Conservation (phyloP, 805 yeast genomes). For the Danielia oregonensis region DNA sequence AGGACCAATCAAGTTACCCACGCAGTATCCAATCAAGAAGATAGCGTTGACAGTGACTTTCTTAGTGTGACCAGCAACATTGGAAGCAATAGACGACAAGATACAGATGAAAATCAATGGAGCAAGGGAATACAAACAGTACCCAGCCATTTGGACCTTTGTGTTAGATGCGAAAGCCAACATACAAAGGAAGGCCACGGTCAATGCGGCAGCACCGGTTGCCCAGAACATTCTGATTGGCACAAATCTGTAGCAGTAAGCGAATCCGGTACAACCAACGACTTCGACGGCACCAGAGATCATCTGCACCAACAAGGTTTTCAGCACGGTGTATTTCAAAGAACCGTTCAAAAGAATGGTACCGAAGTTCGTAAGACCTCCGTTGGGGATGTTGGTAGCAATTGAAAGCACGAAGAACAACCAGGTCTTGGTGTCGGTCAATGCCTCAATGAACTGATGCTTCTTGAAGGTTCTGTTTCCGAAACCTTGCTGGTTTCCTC, state of each 20-base stretch:
- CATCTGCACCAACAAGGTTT: slow-evolving; percentile 42
- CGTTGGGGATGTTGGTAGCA: slow-evolving; percentile 24
- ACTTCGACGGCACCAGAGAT: slow-evolving; percentile 48
- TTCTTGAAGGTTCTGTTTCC: slow-evolving; percentile 53
- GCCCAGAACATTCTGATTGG: slow-evolving; percentile 30
- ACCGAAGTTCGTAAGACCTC: slow-evolving; percentile 38
- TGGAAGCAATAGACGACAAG: slow-evolving; percentile 39
- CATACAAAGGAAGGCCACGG: slow-evolving; percentile 29
- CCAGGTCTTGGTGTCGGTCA: slow-evolving; percentile 49
- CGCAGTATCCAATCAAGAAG: slow-evolving; percentile 46
- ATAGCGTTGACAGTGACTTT: slow-evolving; percentile 45
- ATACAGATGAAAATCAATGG: slow-evolving; percentile 31
- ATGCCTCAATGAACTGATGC: slow-evolving; percentile 50
- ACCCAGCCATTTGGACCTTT: slow-evolving; percentile 25
- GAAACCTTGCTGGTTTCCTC: slow-evolving; percentile 54
- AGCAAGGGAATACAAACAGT: slow-evolving; percentile 29
- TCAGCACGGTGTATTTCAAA: slow-evolving; percentile 34
- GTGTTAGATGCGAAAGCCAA: slow-evolving; percentile 38
- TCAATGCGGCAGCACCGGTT: slow-evolving; percentile 19
- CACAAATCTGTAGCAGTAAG: slow-evolving; percentile 20
- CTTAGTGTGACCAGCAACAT: slow-evolving; percentile 57
- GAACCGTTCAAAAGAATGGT: slow-evolving; percentile 40
- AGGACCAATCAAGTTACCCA: slow-evolving; percentile 43
- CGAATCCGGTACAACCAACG: slow-evolving; percentile 32
- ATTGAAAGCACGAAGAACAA: slow-evolving; percentile 11